Conservation (phyloP, 495 filamentous ascomycete species). For the Tuber aestivum region DNA sequence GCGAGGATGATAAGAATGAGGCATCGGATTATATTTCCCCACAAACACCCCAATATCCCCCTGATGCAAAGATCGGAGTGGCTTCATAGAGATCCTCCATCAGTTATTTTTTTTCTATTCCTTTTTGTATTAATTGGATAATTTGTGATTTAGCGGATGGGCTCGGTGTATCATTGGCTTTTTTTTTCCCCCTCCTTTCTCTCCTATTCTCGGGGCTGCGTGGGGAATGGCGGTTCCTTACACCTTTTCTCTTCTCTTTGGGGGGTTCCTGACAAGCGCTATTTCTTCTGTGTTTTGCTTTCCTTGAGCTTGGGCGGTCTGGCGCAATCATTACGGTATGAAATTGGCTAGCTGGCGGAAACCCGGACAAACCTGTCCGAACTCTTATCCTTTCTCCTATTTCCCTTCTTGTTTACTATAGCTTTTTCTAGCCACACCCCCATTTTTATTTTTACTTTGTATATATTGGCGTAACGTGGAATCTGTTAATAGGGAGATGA, state of each 20-base stretch:
- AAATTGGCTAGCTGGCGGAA: conserved; percentile 6
- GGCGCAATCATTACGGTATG: conserved; percentile 10
- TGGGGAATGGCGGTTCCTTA: conserved; percentile 1
- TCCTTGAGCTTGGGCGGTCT: not conserved
- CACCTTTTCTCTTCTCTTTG: conserved; percentile 10
- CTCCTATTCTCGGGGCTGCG: not conserved
- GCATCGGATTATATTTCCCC: conserved; percentile 27
- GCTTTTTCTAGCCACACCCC: conserved; percentile 9
- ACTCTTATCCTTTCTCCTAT: conserved; percentile 4
- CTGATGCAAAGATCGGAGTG: conserved; percentile 34
- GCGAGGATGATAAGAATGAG: conserved; percentile 12
- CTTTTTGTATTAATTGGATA: conserved; percentile 13
- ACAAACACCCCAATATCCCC: conserved; percentile 30
- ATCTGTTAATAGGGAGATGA: conserved; percentile 2
- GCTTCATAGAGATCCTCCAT: conserved; percentile 22
- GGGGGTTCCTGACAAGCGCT: conserved; percentile 4
- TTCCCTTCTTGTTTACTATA: conserved; percentile 18
- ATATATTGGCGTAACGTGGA: not conserved
- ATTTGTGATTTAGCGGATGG: conserved; percentile 27
- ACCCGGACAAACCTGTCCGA: conserved; percentile 1
- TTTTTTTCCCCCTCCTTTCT: not conserved
- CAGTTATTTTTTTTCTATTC: conserved; percentile 9
- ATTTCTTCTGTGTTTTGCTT: not conserved
- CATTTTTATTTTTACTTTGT: conserved; percentile 16
- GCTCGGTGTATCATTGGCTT: conserved; percentile 16